Conservation (phyloP, 164 flowering plant species). For the Tinospora cordifolia region DNA sequence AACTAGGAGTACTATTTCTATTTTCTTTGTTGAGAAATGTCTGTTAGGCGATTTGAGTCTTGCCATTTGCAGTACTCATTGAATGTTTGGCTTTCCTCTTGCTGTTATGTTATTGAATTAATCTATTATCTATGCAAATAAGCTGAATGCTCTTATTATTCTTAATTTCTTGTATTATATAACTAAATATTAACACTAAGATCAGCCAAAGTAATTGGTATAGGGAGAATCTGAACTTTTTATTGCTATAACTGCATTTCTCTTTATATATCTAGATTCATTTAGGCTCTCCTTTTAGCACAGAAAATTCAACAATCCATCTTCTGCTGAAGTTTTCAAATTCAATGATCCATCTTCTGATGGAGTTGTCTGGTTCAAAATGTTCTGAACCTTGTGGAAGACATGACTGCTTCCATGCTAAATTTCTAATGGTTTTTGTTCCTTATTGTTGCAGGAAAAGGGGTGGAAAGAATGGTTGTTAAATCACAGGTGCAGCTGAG, state of each 20-base stretch:
- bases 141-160: neutral
- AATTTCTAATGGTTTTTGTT: constrained; percentile 3
- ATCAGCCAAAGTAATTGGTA: neutral
- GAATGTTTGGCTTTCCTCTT: neutral
- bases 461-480: constrained; percentile 37
- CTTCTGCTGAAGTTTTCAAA: neutral
- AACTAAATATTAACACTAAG: neutral
- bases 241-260: neutral
- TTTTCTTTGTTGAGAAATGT: too few species aligned
- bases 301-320: neutral
- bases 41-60: neutral
- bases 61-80: neutral
- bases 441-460: constrained; percentile 51
- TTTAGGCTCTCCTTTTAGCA: neutral
- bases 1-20: too few species aligned
- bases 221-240: neutral
- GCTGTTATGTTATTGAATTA: neutral
- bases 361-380: neutral
- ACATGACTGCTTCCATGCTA: neutral
- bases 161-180: neutral
- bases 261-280: neutral
- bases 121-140: neutral
- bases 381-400: neutral
- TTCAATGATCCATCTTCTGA: neutral
- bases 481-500: constrained; percentile 43